Evolutionary conservation across 2,329 filamentous ascomycete genomes (phyloP), one percentile per base, ranked within the genome.

Genomic region (Penicillium psychrosexuale): DNA sequence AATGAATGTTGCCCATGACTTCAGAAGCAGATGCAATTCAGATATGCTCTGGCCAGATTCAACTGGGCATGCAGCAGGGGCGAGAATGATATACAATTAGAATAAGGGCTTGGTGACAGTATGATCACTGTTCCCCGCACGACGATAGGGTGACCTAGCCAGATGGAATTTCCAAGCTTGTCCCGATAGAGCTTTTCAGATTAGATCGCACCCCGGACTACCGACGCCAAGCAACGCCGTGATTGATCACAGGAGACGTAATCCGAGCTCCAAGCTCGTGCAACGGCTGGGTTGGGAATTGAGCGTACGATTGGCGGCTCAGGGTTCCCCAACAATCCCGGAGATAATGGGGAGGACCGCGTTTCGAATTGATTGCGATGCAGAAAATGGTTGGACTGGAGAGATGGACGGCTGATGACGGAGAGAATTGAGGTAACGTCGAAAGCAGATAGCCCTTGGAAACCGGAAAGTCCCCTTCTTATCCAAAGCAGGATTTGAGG

Each of bases 1-100:
- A 75, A 49, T 69, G 67, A 19, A 62, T 64, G 59, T 69, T 73
- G 59, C 72, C 72, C 72, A 75, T 75, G 61, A 52, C 62, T 63
- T 62, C 40, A 46, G 24, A 53, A 28, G 19, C 33, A 56, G 45
- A 49, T 42, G 33, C 46, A 43, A 57, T 55, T 52, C 51, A 49
- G 49, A 56, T 47, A 49, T 59, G 46, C 58, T 57, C 49, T 31
- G 47, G 30, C n/a, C 44, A 37, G 30, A 48, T 53, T 43, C 44
- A 49, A 49, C 37, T 15, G 34, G 22, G 22, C 51, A 53, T 48
- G 44, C 38, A 24, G 44, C 37, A 28, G 44, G 42, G 34, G 27
- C 28, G 37, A 47, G 44, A 51, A 53, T 53, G 54, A 53, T 56
- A 56, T 56, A 56, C 44, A 53, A 49, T 44, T 45, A 34, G 27